phyloP scores from a whole-genome alignment of 352 stramenopile genomes.

The Globisporangium barbulae region DNA sequence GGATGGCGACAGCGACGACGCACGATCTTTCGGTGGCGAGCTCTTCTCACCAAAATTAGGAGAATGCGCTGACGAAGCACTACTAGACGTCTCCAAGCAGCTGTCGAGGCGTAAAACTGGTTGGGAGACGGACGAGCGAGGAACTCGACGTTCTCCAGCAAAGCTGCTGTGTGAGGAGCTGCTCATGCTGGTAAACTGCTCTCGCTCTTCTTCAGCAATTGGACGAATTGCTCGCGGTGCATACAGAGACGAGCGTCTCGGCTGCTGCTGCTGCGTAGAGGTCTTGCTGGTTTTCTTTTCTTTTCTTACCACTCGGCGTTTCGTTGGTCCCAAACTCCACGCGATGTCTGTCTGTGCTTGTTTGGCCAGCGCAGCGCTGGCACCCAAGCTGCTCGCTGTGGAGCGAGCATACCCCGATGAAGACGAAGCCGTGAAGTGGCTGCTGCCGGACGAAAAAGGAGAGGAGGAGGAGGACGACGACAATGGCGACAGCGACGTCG shows the following conservation, averaged over 20 bases:
- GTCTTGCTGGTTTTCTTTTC: slow-evolving; percentile 37
- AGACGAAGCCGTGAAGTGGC: slow-evolving; percentile 11
- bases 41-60: background rate
- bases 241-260: slow-evolving; percentile 16
- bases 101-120: slow-evolving; percentile 11
- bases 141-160: background rate
- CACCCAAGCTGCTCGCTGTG: slow-evolving; percentile 1
- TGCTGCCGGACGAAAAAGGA: slow-evolving; percentile 3
- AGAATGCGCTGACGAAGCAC: background rate
- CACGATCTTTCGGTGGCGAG: slow-evolving; percentile 14
- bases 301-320: slow-evolving; percentile 30
- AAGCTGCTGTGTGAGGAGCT: slow-evolving; percentile 6
- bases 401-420: slow-evolving; percentile 6
- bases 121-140: background rate
- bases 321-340: slow-evolving; percentile 32
- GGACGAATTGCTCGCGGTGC: slow-evolving; percentile 12
- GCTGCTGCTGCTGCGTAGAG: background rate
- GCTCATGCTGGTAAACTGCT: slow-evolving; percentile 1
- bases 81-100: slow-evolving; percentile 3
- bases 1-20: slow-evolving; percentile 17
- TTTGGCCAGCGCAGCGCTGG: background rate
- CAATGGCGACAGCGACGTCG: background rate
- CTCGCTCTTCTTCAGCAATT: slow-evolving; percentile 12
- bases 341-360: slow-evolving; percentile 13
- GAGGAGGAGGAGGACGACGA: background rate